Evolutionary conservation across 768 basidiomycete species (phyloP), one percentile per base, ranked within the genome.

Genomic region (Pulveroboletus sp.): DNA sequence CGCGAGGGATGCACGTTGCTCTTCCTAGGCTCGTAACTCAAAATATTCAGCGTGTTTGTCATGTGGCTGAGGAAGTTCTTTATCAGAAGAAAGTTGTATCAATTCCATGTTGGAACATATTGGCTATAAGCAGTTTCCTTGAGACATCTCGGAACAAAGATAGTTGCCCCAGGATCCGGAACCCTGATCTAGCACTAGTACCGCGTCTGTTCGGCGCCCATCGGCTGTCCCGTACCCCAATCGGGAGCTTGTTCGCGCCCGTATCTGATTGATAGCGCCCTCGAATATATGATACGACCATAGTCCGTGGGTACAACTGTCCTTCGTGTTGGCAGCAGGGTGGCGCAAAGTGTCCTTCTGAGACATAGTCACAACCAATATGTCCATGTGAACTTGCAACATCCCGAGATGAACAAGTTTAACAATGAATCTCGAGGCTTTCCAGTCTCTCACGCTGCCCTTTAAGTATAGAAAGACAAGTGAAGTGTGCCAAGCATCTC

Each of bases 1-100:
- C 40, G 27, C 17, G 41, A 45, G 30, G 30, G 47, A 34, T 50
- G 40, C 60, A 65, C 54, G 60, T 55, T 64, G 50, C 45, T 55
- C 43, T 50, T 50, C 35, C 44, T 45, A 49, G 41, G 48, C 42
- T 51, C 49, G 37, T 47, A 51, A 49, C 47, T 53, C 52, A 41
- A 57, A 47, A 43, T 48, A 58, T 54, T 40, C 23, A 44, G 47
- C 31, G 40, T 56, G 59, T 59, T 66, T 62, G 56, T 64, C 57
- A 68, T 68, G 56, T 67, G 65, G 67, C 65, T 54, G 50, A 14
- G 50, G 54, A 52, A 13, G 26, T 53, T 51, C 55, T 55, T 60
- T 68, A 68, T 67, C 67, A 60, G 62, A 63, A 57, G 39, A 23
- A 43, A 35, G 42, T 52, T 49, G 42, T 42, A 55, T 14, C 48